Base-by-base conservation (phyloP, 139 green algal species). In the Chlorella sp. region DNA sequence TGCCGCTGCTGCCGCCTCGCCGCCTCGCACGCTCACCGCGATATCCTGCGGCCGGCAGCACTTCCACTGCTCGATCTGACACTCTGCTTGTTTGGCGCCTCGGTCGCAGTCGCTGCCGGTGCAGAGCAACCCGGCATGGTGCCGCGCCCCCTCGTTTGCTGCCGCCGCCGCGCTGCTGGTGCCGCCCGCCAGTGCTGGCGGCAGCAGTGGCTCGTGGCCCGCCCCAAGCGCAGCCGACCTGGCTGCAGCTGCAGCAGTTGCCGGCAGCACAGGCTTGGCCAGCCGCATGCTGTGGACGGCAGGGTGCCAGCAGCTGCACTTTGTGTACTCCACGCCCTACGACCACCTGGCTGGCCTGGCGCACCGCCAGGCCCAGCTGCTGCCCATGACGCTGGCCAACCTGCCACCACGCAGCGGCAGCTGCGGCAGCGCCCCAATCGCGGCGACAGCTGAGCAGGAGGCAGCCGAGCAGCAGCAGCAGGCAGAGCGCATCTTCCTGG, bases 81-180 rank as follows among this genome's bases (percentile, higher is more conserved):
- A 18, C 13, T 60, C 13, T 60, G 15, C 15, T 4, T 60, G 9
- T 21, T 3, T 15, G 2, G 3, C 51, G 13, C 51, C 51, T 60
- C 51, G 18, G 51, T 21, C 44, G 15, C 51, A 60, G 51, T 60
- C 51, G 3, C 51, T 60, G 51, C 51, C 51, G 12, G 15, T 60
- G 4, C 16, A 18, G 2, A 21, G 3, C 28, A 85, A 44, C 80
- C 80, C 80, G 3, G 36, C 64, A 13, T 85, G 80, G 80, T 34
- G 6, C 6, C 21, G 41, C 2, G 79, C 79, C 2, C 80, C 80
- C 34, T 60, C n/a, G 41, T 85, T 69, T n/a, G 80, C 80, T 3
- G 60, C 69, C 12, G 69, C 76, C 3, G 76, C 76, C 13, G 76
- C 76, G 28, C 36, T 82, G 76, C 60, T 82, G 38, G 76, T 82